A percentile compares a stretch with the other conserved stretches of the same genome.
Conservation (phyloP, 176 grass and related monocot genomes). For the Elaeis guineensis region DNA sequence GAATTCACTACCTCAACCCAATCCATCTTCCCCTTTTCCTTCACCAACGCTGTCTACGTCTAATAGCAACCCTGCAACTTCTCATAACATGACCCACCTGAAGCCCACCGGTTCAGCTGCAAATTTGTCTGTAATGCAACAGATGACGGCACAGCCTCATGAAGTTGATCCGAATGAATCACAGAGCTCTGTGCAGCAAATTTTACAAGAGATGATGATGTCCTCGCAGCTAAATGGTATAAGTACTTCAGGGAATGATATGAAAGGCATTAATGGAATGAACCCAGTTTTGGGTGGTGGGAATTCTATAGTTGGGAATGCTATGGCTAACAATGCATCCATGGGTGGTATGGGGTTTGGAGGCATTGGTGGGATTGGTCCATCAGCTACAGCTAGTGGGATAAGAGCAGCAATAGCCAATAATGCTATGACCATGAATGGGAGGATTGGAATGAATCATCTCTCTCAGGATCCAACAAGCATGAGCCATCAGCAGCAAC, state of each 20-base stretch:
- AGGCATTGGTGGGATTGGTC: constrained; percentile 32
- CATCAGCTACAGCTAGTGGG: constrained; percentile 13
- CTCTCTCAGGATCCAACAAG: constrained; percentile 51
- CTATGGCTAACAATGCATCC: constrained; percentile 37
- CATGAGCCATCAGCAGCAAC: constrained; percentile 55
- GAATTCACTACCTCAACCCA: constrained; percentile 34
- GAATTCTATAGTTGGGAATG: constrained; percentile 51
- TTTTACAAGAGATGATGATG: constrained; percentile 89
- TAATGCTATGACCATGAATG: constrained; percentile 56
- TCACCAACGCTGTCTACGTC: constrained; percentile 32
- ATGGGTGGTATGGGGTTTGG: constrained; percentile 50
- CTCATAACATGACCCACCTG: constrained; percentile 38
- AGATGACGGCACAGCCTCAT: constrained; percentile 34
- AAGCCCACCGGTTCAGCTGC: constrained; percentile 33
- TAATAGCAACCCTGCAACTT: constrained; percentile 48
- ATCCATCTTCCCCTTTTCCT: constrained; percentile 43
- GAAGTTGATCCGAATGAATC: constrained; percentile 67
- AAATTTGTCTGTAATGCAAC: constrained; percentile 46
- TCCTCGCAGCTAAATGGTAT: constrained; percentile 63
- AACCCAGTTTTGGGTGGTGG: constrained; percentile 39
- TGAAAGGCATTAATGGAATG: constrained; percentile 58
- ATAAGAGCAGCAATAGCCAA: constrained; percentile 35
- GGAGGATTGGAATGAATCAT: constrained; percentile 62
- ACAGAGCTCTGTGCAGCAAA: constrained; percentile 82
- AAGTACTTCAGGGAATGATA: constrained; percentile 29